phyloP scores from a whole-genome alignment of 768 basidiomycete species.

The Phylloporus sp. region DNA sequence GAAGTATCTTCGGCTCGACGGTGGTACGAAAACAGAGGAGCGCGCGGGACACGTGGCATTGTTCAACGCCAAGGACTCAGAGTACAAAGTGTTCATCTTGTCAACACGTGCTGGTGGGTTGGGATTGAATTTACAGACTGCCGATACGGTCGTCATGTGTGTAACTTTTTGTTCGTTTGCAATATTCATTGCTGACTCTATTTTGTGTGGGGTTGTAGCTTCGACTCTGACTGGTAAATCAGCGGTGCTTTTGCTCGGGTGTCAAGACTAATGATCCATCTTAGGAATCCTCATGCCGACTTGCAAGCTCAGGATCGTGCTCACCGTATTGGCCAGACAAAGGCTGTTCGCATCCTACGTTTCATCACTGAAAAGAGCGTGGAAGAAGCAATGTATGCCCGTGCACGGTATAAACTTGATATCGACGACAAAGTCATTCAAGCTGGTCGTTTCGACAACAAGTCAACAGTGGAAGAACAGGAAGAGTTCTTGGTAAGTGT shows the following conservation, averaged over 20 bases:
- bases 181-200: constrained; percentile 5
- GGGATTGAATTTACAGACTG: constrained; percentile 92
- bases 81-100: constrained; percentile 87
- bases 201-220: constrained; percentile 37
- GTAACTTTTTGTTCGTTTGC: constrained; percentile 26
- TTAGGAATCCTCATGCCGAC: constrained; percentile 97
- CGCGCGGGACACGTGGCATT: constrained; percentile 79
- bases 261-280: constrained; percentile 2
- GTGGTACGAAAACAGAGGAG: constrained; percentile 94
- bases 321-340: constrained; percentile 99
- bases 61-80: constrained; percentile 88
- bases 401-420: constrained; percentile 93
- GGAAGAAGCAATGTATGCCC: constrained; percentile 95
- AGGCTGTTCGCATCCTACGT: constrained; percentile 92
- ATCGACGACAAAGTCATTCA: constrained; percentile 99
- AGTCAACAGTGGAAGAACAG: constrained; percentile 95
- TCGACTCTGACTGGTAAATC: constrained; percentile 68
- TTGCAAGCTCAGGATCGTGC: constrained; percentile 98
- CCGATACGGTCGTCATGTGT: constrained; percentile 93
- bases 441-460: constrained; percentile 98
- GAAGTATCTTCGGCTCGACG: constrained; percentile 91
- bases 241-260: not conserved
- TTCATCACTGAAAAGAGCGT: constrained; percentile 98
- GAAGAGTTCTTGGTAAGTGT: constrained; percentile 82
- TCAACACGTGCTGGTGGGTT: constrained; percentile 93